phyloP scores from a whole-genome alignment of 345 rosid genomes.

The Mallotus nudiflorus region DNA sequence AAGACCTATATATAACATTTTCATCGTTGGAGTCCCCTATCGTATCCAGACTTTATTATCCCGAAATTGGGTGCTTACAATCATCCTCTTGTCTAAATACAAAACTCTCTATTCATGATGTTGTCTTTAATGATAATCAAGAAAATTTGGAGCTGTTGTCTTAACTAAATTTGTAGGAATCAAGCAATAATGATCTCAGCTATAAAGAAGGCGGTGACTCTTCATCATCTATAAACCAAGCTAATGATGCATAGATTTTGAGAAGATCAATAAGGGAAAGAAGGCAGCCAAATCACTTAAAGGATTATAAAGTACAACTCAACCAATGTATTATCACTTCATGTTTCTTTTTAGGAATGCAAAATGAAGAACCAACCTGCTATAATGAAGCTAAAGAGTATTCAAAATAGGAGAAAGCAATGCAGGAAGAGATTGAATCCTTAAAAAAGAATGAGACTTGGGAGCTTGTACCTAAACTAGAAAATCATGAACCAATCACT shows the following conservation, averaged over 20 bases:
- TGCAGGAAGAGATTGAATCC: neutral
- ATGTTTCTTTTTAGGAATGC: neutral
- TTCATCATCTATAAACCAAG: neutral
- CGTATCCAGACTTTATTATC: too few species aligned
- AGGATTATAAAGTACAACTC: too few species aligned
- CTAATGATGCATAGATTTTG: neutral
- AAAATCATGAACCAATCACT: slow-evolving; percentile 4
- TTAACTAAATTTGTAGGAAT: too few species aligned
- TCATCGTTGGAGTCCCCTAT: too few species aligned
- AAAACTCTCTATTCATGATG: too few species aligned
- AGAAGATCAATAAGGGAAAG: neutral
- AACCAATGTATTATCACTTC: neutral
- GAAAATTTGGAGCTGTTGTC: too few species aligned
- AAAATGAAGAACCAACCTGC: neutral
- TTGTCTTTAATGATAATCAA: too few species aligned
- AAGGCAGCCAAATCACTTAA: neutral
- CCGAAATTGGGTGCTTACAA: too few species aligned
- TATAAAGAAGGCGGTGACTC: neutral
- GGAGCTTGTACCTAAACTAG: slow-evolving; percentile 15
- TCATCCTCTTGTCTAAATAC: too few species aligned
- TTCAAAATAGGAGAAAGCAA: neutral
- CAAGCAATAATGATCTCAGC: neutral
- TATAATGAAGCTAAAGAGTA: neutral
- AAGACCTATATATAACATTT: too few species aligned
- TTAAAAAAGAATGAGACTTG: slow-evolving; percentile 13